phyloP scores from a whole-genome alignment of 2,329 filamentous ascomycete genomes.

The Lasiodiplodia citricola region DNA sequence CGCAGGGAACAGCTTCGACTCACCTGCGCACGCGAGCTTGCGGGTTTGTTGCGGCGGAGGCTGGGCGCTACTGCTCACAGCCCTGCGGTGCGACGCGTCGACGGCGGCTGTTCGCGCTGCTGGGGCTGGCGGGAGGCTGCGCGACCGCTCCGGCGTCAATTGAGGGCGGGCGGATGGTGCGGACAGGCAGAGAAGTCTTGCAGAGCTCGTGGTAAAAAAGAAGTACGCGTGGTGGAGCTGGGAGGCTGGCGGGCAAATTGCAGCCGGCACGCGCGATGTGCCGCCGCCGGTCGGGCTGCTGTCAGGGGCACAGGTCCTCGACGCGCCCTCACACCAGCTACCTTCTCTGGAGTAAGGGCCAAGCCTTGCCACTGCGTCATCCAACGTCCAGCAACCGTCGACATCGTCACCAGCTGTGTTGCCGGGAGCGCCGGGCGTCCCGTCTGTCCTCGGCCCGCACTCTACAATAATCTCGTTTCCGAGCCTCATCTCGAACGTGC shows the following conservation, averaged over 20 bases:
- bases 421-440: conserved; percentile 15
- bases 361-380: conserved; percentile 22
- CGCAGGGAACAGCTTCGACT: conserved; percentile 7
- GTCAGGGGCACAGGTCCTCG: conserved; percentile 14
- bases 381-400: background rate
- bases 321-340: background rate
- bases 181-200: background rate
- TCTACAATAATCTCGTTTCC: conserved; percentile 5
- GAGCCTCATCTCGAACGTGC: conserved; percentile 15
- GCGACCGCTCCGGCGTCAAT: conserved; percentile 18
- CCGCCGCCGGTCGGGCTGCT: conserved; percentile 12
- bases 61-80: background rate
- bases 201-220: background rate
- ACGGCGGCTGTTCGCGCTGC: background rate
- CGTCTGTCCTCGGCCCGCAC: background rate
- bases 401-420: background rate
- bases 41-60: background rate
- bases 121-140: background rate
- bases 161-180: background rate
- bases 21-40: conserved; percentile 2
- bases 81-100: conserved; percentile 1
- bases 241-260: conserved; percentile 16
- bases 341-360: background rate
- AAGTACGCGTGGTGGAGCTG: background rate
- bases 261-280: conserved; percentile 6